A percentile compares a stretch with the other conserved stretches of the same genome.
Evolutionary conservation across 2,329 filamentous ascomycete genomes (phyloP).

Genomic region (Ophioceras dolichostomum): DNA sequence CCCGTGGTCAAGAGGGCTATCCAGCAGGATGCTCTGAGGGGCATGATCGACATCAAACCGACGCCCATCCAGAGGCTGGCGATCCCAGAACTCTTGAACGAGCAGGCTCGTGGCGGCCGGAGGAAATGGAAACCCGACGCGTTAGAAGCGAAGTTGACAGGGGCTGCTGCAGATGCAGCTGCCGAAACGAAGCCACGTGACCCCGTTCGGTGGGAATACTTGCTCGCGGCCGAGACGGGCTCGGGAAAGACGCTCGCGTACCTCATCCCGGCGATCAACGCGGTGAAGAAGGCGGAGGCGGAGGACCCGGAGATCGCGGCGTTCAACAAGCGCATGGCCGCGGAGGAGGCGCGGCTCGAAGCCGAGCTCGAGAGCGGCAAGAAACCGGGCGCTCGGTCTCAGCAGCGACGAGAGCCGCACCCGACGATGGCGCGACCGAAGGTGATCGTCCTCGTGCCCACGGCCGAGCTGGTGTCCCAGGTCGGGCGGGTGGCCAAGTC

Average conservation of each 20-base stretch:
- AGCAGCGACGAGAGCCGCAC: no score
- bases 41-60: slow-evolving; percentile 62
- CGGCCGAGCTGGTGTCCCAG: slow-evolving; percentile 82
- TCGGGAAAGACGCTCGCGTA: slow-evolving; percentile 96
- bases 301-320: slow-evolving; percentile 45
- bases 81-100: slow-evolving; percentile 66
- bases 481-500: slow-evolving; percentile 71
- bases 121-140: slow-evolving; percentile 12
- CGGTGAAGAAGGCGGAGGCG: slow-evolving; percentile 65
- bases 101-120: slow-evolving; percentile 21
- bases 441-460: slow-evolving; percentile 80
- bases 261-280: slow-evolving; percentile 71
- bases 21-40: slow-evolving; percentile 58
- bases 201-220: slow-evolving; percentile 40
- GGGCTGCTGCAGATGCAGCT: slow-evolving; percentile 1
- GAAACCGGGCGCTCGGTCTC: slow-evolving; percentile 27
- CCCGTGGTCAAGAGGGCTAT: slow-evolving; percentile 62
- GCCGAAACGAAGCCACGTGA: no score
- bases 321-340: slow-evolving; percentile 41
- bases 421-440: slow-evolving; percentile 68
- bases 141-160: no score
- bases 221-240: slow-evolving; percentile 90
- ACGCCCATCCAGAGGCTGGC: slow-evolving; percentile 85
- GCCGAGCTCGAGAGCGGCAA: slow-evolving; percentile 34
- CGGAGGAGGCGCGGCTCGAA: slow-evolving; percentile 36